Base-by-base conservation (phyloP, 2,329 filamentous ascomycete species). In the Cordyceps javanica region DNA sequence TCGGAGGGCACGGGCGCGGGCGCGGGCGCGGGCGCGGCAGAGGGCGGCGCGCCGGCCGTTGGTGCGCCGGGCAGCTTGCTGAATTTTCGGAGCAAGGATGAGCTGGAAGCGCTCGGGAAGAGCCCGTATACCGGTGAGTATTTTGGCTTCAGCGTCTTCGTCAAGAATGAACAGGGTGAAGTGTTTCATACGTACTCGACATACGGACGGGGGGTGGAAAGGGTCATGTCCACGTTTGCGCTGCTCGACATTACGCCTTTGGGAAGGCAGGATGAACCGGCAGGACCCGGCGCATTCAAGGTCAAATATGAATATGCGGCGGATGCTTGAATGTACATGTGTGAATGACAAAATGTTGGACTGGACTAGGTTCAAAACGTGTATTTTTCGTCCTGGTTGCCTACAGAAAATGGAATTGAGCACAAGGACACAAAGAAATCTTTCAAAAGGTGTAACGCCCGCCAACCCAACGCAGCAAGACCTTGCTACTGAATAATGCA, bases 141-240 rank as follows among this genome's bases (percentile, higher is more conserved):
- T 21, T 69, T 72, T 2, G 72, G 72, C 5, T 64, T 72, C 26
- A 73, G 72, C 56, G 67, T 73, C 6, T 75, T 74, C 36, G 60
- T 66, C 38, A 69, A 55, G 41, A 36, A 55, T 36, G 52, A 36
- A 4, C 66, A 63, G 4, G 66, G 66, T 0, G 63, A 68, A 3
- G 59, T 74, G 3, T 74, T 70, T 56, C 70, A 75, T 61, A 73
- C 70, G 2, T 75, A 76, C 59, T 72, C 68, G 26, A 64, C 65
- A 1, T 72, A 67, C 62, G 63, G 61, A 6, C 64, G 70, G 28
- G 72, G 71, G 14, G 59, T 66, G 2, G 70, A 73, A 50, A 62
- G 62, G 26, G 45, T 72, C 2, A 57, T 72, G 45, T 60, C 63
- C 2, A 72, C 68, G 3, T 38, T 72, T 61, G 60, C 61, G 32